Base-by-base conservation (phyloP, 257 asterid species). In the Salvia splendens region DNA sequence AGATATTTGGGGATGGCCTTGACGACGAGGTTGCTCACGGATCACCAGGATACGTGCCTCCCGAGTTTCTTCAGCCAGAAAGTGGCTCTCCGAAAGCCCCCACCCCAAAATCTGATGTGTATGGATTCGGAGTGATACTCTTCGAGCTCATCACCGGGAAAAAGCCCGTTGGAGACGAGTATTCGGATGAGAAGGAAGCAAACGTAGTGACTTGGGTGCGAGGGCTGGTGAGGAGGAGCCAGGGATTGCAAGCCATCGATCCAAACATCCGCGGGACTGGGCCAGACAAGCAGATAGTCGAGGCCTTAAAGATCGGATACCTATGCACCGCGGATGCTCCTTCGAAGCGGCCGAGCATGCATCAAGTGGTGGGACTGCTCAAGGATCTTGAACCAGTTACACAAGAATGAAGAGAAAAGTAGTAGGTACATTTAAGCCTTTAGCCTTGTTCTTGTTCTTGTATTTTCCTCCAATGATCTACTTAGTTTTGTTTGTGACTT, bases 361-460 rank as follows among this genome's bases (percentile, higher is more conserved):
- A 89, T 72, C 96, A 89, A 65, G 89, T 89, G 9, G 96, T 86
- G 17, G 96, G 96, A 61, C 80, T 89, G 33, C 94, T 89, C n/a
- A 89, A 89, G 81, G 96, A 89, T 75, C 71, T 89, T 53, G 88
- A 79, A 74, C 87, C 89, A n/a, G 35, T 35, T 51, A 14, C 82
- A 32, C 73, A 66, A 52, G 28, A 74, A 16, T 69, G 75, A 68
- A 20, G 56, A n/a, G 9, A 43, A 46, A 46, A 35, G 4, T 28
- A 2, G 38, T 58, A 48, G 64, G 64, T 32, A 41, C 17, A 45
- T 53, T 35, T 12, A 1, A 43, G 65, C 60, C 12, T 4, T 33
- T 61, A 42, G 46, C 35, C 12, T 24, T 57, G 28, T 59, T 67
- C 36, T 55, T 35, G 36, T 3, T 54, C 1, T 16, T 11, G 4